Conservation (phyloP, 2,329 filamentous ascomycete genomes). For the Blastomyces emzantsi region DNA sequence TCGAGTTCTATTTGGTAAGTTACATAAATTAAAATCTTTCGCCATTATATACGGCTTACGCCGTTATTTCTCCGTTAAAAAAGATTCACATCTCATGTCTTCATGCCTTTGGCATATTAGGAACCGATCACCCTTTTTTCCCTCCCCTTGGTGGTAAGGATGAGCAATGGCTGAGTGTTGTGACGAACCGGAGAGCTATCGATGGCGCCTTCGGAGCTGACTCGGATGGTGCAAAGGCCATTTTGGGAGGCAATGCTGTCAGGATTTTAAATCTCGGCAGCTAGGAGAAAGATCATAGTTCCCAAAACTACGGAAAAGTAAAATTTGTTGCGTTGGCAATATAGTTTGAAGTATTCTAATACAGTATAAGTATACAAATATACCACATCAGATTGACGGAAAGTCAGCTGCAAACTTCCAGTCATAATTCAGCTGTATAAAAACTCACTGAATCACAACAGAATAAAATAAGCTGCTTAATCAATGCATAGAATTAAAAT, state of each 20-base stretch:
- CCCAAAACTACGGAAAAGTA: not conserved
- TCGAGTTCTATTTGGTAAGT: constrained; percentile 35
- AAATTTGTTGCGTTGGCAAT: not conserved
- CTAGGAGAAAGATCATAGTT: not conserved
- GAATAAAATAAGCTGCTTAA: not conserved
- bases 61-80: not conserved
- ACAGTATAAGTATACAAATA: not conserved
- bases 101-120: constrained; percentile 19
- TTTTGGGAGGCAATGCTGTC: constrained; percentile 39
- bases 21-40: not conserved
- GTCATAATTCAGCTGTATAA: not conserved
- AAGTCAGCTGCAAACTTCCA: not conserved
- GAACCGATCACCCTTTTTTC: constrained; percentile 40
- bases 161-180: constrained; percentile 39
- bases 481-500: not conserved
- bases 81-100: not conserved
- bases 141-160: constrained; percentile 31
- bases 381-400: not conserved
- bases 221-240: constrained; percentile 24
- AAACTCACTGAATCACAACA: not conserved
- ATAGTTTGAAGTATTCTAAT: not conserved
- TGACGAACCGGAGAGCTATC: constrained; percentile 40
- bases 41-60: not conserved
- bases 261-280: constrained; percentile 32
- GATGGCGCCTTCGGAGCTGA: constrained; percentile 28